Percentiles rank a stretch among this genome's conserved stretches.
These are phyloP conservation scores for Zygoascus meyerae DNA, from an alignment of 1,139 yeast genomes.

Conservation along the genomic window DNA sequence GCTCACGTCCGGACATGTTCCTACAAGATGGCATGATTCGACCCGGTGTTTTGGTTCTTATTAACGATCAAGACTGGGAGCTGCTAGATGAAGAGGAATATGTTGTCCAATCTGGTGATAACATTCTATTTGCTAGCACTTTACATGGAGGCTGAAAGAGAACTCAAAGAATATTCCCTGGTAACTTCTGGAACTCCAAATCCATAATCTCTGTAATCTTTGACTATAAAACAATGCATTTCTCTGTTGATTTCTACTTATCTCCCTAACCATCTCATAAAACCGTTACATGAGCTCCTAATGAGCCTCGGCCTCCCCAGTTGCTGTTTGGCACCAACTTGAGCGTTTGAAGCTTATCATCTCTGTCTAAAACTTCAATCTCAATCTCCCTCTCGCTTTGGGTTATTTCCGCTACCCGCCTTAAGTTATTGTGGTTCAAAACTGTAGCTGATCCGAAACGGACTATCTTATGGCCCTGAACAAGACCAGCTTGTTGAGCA, in stretches of 20 bases:
- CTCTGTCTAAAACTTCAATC: slow-evolving; percentile 7
- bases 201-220: no score
- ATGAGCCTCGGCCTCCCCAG: slow-evolving; percentile 69
- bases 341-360: slow-evolving; percentile 21
- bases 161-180: no score
- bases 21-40: slow-evolving; percentile 72
- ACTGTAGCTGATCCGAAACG: slow-evolving; percentile 51
- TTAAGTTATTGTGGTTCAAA: slow-evolving; percentile 45
- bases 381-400: slow-evolving; percentile 17
- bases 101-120: slow-evolving; percentile 66
- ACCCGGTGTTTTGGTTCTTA: slow-evolving; percentile 86
- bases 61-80: slow-evolving; percentile 97
- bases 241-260: neutral
- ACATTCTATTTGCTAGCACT: slow-evolving; percentile 83
- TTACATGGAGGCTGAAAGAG: slow-evolving; percentile 91
- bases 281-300: slow-evolving; percentile 65
- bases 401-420: slow-evolving; percentile 36
- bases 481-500: slow-evolving; percentile 32
- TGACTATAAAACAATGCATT: neutral
- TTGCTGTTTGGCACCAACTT: slow-evolving; percentile 46
- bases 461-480: slow-evolving; percentile 44
- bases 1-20: slow-evolving; percentile 63
- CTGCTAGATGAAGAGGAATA: slow-evolving; percentile 84
- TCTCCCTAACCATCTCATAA: slow-evolving; percentile 26
- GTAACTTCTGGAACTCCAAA: no score